These are phyloP conservation scores for Stenogyne calaminthoides DNA, from an alignment of 305 asterid genomes.

Conservation along the genomic window DNA sequence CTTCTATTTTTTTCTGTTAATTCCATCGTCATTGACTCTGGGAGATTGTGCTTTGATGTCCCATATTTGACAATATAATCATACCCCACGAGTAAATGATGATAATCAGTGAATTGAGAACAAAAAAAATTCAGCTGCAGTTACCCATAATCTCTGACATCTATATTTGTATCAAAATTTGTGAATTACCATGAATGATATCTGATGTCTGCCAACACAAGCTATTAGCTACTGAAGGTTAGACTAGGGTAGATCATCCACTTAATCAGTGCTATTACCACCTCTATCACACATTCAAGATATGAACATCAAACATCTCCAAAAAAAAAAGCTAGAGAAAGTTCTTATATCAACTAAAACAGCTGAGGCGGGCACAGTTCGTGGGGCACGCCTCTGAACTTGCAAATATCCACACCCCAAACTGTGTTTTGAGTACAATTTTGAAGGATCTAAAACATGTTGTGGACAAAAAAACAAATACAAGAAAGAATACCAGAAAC, in stretches of 20 bases:
- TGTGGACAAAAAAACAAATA: neutral
- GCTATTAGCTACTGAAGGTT: neutral
- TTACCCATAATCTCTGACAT: neutral
- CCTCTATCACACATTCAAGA: neutral
- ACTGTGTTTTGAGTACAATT: neutral
- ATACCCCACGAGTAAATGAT: neutral
- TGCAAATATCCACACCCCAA: neutral
- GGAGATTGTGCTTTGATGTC: neutral
- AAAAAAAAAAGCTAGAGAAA: neutral
- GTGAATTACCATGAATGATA: neutral
- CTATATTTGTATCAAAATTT: neutral
- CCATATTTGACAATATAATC: neutral
- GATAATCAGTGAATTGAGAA: neutral
- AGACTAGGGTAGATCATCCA: neutral
- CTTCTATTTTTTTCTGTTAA: neutral
- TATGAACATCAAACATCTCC: neutral
- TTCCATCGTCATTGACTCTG: neutral
- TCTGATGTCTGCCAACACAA: conserved; percentile 1
- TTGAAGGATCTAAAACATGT: neutral
- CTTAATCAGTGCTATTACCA: neutral
- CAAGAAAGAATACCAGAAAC: neutral
- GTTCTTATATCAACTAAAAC: neutral
- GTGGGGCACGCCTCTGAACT: neutral
- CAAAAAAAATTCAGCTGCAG: neutral
- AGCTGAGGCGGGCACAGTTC: neutral